Evolutionary conservation across 495 filamentous ascomycete species (phyloP), one percentile per base, ranked within the genome.

Genomic region (Neurospora sublineolata): DNA sequence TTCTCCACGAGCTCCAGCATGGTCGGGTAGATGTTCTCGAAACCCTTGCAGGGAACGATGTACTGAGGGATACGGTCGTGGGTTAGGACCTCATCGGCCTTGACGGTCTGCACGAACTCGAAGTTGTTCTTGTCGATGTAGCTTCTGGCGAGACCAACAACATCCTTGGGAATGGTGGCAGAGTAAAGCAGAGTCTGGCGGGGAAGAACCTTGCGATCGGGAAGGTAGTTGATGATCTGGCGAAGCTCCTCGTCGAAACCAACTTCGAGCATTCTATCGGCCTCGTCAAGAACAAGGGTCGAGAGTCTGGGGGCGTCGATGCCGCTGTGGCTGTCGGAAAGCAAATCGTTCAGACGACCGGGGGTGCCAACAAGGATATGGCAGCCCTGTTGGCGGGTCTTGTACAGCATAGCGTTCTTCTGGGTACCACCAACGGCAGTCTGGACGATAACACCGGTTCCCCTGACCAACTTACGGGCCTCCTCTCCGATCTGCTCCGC

Each of bases 141-240:
- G 18, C 74, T 78, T 68, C 88, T 84, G 37, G 95, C 95, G 73
- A 98, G 86, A 33, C 83, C 75, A 79, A 97, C 89, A 39, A 99
- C 94, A 75, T 94, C 91, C 60, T 83, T 82, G 42, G 94, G 92
- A 37, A 99, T 88, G 18, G 95, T 99, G 23, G 95, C 95, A 5
- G 96, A 98, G 82, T 93, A 97, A 75, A 99, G 86, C 27, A 99
- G 86, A 0, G 94, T 97, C 78, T 99, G 95, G 27, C 94, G 88
- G 69, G 91, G 87, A 10, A 89, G 85, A 1, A 82, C 72, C 0
- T 76, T 69, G 11, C 85, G 85, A 38, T 86, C 75, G 7, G 95
- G 95, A 14, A 98, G 86, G 11, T 84, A 73, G 0, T 80, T 69
- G 73, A 91, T 83, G 76, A 99, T 97, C 4, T 88, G 79, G 37